Base-by-base conservation (phyloP, 306 rosid species). In the Acmispon strigosus region DNA sequence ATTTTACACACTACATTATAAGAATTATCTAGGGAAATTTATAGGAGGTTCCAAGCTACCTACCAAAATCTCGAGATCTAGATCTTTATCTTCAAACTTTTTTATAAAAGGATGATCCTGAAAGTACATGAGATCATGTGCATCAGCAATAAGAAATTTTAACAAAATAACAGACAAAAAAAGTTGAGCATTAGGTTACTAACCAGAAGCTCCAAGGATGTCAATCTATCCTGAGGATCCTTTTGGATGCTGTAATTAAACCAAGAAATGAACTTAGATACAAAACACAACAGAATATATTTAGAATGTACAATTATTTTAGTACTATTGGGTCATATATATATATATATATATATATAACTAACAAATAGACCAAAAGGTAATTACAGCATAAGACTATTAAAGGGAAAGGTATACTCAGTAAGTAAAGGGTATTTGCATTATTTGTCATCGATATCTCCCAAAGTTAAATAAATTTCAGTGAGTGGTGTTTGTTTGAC, bases 41-140 rank as follows among this genome's bases (percentile, higher is more conserved):
- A 91, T 86, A 44, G 99, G 99, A 55, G 99, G 86, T 68, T 95
- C 97, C 92, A 95, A 76, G 83, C 92, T 85, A 51, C 92, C 88
- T 7, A 95, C 96, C 72, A 91, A 88, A 72, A 87, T 95, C 73
- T 84, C 99, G 8, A 91, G 90, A 75, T 95, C 97, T 20, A 95
- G 86, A 77, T 95, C 99, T 84, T 87, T 87, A 80, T 91, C 89
- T 82, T 94, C 98, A 27, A 94, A 95, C 88, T 95, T 95, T 74
- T 95, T 91, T 63, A 95, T 95, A 81, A 95, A 95, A 34, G 99
- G 96, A 76, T 95, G 99, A 66, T 34, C 73, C 99, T 95, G 90
- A 50, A 83, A 82, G 15, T 53, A 66, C 50, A 76, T 22, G 63
- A 14, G 72, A 66, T 39, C 32, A 48, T 56, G 66, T 65, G 19